Evolutionary conservation across 2,329 filamentous ascomycete species (phyloP), one percentile per base, ranked within the genome.

Genomic region (Aureobasidium musti): DNA sequence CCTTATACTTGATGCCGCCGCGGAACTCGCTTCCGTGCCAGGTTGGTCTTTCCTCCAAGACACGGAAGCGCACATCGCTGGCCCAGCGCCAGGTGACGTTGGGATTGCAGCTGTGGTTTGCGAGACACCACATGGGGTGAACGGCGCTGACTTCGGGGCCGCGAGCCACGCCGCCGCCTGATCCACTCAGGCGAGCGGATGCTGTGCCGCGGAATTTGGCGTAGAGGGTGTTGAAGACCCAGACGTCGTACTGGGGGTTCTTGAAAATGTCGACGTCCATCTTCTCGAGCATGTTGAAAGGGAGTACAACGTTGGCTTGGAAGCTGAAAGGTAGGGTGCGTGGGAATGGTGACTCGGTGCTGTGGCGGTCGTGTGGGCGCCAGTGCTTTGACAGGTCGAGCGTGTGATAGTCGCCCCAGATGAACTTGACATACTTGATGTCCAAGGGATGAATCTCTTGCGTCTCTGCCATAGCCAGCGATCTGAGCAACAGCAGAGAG

Each of bases 81-180:
- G 89, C 88, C 91, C 93, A 97, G 73, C 96, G 91, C 95, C 95
- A 99, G 3, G 86, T 86, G 45, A 98, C 92, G 76, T 97, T 97
- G 10, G 95, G 95, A 75, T 97, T 88, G 78, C 95, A 99, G 76
- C 92, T 92, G 76, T 99, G 95, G 74, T 99, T 99, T 33, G 94
- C 93, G 35, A 98, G 83, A 78, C 93, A 98, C 92, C 95, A 99
- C 72, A 96, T 87, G 1, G 94, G 92, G 79, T 98, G 93, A 33
- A 98, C 93, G 33, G 94, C 94, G 33, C 91, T 92, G 5, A 97
- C 90, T 73, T 98, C 95, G 0, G 95, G 94, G 11, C 91, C 87
- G 3, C 92, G 91, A 69, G 94, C 91, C 0, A 84, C 84, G 5
- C 80, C 76, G 57, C 82, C 74, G 17, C 72, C 74, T 4, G 72